phyloP scores from a whole-genome alignment of 768 basidiomycete species.

The Kwoniella botswanensis region DNA sequence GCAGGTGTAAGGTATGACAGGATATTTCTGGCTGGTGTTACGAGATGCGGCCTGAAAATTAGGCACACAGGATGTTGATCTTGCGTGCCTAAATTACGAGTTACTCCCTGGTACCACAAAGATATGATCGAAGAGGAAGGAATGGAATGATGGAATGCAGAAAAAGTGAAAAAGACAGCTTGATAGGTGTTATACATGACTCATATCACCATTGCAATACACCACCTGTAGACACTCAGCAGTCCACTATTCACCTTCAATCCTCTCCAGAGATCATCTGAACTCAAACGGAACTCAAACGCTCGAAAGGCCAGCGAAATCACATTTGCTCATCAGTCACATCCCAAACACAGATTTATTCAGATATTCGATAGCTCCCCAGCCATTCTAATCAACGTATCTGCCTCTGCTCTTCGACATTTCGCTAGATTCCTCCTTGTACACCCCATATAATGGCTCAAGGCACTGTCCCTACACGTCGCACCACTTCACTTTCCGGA shows the following conservation, averaged over 20 bases:
- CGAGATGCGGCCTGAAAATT: not conserved
- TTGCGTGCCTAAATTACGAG: not conserved
- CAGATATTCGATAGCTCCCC: too few relatives aligned
- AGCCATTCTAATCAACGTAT: too few relatives aligned
- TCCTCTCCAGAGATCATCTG: too few relatives aligned
- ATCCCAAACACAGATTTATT: too few relatives aligned
- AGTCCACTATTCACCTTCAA: not conserved
- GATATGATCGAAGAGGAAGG: not conserved
- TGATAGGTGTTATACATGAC: not conserved
- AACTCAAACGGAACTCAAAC: too few relatives aligned
- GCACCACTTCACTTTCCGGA: slow-evolving; percentile 43
- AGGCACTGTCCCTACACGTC: slow-evolving; percentile 23
- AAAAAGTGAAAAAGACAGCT: not conserved
- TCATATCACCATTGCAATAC: not conserved
- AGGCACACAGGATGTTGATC: not conserved
- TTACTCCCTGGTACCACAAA: not conserved
- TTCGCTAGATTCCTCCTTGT: too few relatives aligned
- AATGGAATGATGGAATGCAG: not conserved
- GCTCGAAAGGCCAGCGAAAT: not conserved
- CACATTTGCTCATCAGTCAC: too few relatives aligned
- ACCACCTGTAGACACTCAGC: not conserved
- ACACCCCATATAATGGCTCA: slow-evolving; percentile 26
- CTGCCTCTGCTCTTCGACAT: too few relatives aligned
- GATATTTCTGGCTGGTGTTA: too few relatives aligned
- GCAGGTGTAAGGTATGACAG: too few relatives aligned